Evolutionary conservation across 768 basidiomycete genomes (phyloP), one percentile per base, ranked within the genome.

Genomic region (Neoboletus brunneissimus): DNA sequence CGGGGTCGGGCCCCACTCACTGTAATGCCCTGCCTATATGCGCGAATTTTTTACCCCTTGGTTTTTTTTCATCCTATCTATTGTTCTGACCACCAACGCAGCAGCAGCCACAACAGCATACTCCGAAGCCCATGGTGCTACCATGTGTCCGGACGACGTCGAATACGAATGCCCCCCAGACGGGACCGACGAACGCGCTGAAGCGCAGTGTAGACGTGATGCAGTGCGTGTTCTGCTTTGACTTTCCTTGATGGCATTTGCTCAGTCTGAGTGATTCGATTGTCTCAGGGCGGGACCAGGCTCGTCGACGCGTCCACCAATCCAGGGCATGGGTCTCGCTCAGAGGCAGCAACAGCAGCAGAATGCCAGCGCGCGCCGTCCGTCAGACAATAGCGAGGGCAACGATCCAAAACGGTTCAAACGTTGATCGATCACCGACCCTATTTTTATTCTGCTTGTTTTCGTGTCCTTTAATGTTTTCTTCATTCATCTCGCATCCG

Each of bases 321-420:
- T 67, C 41, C 69, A 73, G 65, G 64, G 73, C 43, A 77, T 77
- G 73, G 80, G 79, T 15, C 66, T 79, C 22, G 65, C 65, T 41
- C 69, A 76, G 48, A 72, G 73, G 31, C 72, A 65, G 38, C 62
- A 60, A 29, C 61, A 56, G 0, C 70, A 64, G 48, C 62, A 58
- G 25, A 53, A 55, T 40, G 20, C 53, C 11, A 25, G 31, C 40
- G 35, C 23, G 40, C 55, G 61, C 57, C 56, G 67, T 58, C 48
- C 68, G 63, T 53, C 68, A 16, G 77, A 81, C 15, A 20, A 51
- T 18, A 27, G 13, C 13, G 63, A 61, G 16, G 48, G 53, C 11
- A 54, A 44, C 18, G 65, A 63, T 32, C 40, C 75, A 43, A 85
- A 85, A 67, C 73, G 82, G 42, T 22, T 75, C 47, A 75, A 69